Evolutionary conservation across 192 early-diverging fungal species (phyloP).

Genomic region (Physocladia obscura): DNA sequence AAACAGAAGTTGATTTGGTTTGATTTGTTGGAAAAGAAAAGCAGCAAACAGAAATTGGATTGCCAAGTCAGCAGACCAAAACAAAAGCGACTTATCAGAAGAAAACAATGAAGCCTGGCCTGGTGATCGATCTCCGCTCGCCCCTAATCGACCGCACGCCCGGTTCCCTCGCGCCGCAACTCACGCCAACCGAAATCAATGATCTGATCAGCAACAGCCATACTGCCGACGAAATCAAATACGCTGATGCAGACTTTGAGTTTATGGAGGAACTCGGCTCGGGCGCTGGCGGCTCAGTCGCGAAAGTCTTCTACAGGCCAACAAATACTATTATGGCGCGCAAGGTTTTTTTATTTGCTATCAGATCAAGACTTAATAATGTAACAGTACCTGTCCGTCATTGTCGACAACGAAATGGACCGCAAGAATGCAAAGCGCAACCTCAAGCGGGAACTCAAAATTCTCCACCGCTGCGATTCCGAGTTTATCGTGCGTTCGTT

Average conservation of each 20-base stretch:
- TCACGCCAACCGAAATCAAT: no score
- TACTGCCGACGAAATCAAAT: slow-evolving; percentile 37
- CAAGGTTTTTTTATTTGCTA: slow-evolving; percentile 63
- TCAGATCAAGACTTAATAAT: neutral
- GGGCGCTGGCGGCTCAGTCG: slow-evolving; percentile 93
- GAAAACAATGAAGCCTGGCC: no score
- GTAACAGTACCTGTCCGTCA: slow-evolving; percentile 4
- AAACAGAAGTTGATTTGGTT: no score
- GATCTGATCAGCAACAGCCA: no score
- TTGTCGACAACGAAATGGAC: slow-evolving; percentile 46
- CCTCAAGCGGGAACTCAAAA: slow-evolving; percentile 87
- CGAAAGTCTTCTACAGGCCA: slow-evolving; percentile 80
- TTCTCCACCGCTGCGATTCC: slow-evolving; percentile 85
- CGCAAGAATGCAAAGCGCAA: slow-evolving; percentile 63
- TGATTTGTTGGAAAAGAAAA: slow-evolving; percentile 30
- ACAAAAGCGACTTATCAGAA: no score
- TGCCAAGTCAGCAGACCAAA: no score
- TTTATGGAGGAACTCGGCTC: slow-evolving; percentile 80
- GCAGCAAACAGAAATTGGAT: slow-evolving; percentile 48
- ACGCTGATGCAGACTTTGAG: slow-evolving; percentile 65
- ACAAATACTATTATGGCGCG: slow-evolving; percentile 84
- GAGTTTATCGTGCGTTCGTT: slow-evolving; percentile 92
- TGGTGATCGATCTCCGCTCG: no score
- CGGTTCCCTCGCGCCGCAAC: no score
- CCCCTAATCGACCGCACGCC: no score